Conservation (phyloP, 2,329 filamentous ascomycete genomes). For the Fusarium sp. region DNA sequence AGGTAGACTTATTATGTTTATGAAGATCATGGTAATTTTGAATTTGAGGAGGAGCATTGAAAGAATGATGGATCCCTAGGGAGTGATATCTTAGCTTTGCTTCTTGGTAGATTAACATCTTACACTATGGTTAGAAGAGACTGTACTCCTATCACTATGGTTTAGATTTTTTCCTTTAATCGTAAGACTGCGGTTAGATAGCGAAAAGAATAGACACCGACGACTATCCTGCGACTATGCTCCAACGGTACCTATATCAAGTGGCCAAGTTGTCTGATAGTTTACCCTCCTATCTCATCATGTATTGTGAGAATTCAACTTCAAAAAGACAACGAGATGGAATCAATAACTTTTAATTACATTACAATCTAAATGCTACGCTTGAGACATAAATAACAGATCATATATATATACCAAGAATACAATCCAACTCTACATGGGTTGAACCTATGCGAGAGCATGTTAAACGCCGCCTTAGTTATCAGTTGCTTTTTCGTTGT, state of each 20-base stretch:
- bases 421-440: not conserved
- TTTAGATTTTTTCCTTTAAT: not conserved
- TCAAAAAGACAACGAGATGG: not conserved
- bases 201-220: not conserved
- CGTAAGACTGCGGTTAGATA: not conserved
- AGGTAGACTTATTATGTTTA: not conserved
- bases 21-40: not conserved
- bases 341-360: not conserved
- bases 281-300: not conserved
- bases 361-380: slow-evolving; percentile 12
- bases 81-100: not conserved
- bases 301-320: not conserved
- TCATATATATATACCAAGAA: not conserved
- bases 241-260: not conserved
- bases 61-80: not conserved
- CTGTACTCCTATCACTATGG: not conserved
- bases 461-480: slow-evolving; percentile 15
- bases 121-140: not conserved
- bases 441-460: slow-evolving; percentile 7
- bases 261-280: not conserved
- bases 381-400: not conserved
- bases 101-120: not conserved
- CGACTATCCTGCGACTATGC: not conserved
- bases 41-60: not conserved
- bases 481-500: slow-evolving; percentile 23